These are phyloP conservation scores for Bidens hawaiensis DNA, from an alignment of 140 eudicot genomes.

Conservation along the genomic window DNA sequence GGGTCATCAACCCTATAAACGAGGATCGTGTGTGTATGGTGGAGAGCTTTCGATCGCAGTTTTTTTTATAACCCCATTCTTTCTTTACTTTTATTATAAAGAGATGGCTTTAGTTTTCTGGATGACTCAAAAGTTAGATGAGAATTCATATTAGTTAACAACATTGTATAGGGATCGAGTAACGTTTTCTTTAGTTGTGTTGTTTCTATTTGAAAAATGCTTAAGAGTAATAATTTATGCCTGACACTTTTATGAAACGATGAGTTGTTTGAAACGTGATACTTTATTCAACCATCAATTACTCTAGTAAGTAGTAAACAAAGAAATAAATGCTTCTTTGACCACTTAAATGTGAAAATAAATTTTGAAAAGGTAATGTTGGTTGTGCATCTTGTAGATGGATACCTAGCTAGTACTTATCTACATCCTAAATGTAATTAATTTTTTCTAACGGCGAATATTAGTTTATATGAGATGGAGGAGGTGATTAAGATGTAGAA, in stretches of 20 bases:
- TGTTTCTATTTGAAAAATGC: neutral
- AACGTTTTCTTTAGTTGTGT: neutral
- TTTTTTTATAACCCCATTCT: too few species aligned
- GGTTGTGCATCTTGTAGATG: neutral
- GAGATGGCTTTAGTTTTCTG: too few species aligned
- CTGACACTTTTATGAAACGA: neutral
- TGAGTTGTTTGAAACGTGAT: neutral
- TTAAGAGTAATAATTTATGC: neutral
- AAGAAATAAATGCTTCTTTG: neutral
- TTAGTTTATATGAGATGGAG: too few species aligned
- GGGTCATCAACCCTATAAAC: too few species aligned
- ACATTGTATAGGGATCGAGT: neutral
- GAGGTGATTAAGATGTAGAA: too few species aligned
- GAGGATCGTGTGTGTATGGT: too few species aligned
- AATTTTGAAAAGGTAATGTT: neutral
- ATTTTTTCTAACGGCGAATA: too few species aligned
- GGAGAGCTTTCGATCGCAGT: too few species aligned
- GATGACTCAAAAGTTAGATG: too few species aligned
- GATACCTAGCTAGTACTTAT: neutral
- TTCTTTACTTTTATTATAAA: too few species aligned
- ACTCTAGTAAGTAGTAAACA: neutral
- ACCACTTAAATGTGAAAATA: constrained; percentile 3
- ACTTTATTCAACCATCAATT: neutral
- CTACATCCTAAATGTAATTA: too few species aligned
- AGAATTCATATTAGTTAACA: too few species aligned